Percentiles rank a stretch among this genome's conserved stretches.
Evolutionary conservation across 352 stramenopile genomes (phyloP).

Genomic region (Ochromonadaceae sp.): DNA sequence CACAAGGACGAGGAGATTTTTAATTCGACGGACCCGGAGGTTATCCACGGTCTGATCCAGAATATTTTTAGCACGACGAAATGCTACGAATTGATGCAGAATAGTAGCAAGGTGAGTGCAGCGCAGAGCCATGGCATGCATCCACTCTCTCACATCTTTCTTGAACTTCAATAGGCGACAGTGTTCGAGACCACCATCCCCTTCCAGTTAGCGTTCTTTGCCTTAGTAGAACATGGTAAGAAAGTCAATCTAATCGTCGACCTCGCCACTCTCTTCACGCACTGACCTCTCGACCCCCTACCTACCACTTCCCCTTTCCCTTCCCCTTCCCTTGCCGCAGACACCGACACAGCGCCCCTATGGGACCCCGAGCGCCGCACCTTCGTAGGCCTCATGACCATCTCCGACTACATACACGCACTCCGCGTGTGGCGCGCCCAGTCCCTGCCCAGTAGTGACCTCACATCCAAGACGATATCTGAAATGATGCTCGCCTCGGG

Average conservation of each 20-base stretch:
- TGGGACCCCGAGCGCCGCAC: constrained; percentile 81
- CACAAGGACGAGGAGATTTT: too few relatives aligned
- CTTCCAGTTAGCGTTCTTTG: constrained; percentile 96
- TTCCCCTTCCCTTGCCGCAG: constrained; percentile 31
- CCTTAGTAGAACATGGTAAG: constrained; percentile 92
- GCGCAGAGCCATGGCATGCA: background rate
- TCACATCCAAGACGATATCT: constrained; percentile 10
- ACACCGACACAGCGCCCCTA: constrained; percentile 90
- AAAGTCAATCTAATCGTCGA: background rate
- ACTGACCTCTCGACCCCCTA: background rate
- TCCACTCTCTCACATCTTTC: background rate
- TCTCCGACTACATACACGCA: constrained; percentile 95
- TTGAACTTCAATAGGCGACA: constrained; percentile 47
- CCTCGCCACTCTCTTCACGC: background rate
- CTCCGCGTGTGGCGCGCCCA: constrained; percentile 65
- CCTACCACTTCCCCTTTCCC: background rate
- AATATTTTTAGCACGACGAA: constrained; percentile 64
- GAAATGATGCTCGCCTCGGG: background rate
- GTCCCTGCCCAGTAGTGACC: background rate
- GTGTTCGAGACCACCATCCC: constrained; percentile 97
- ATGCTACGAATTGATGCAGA: constrained; percentile 89
- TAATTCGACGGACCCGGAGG: too few relatives aligned
- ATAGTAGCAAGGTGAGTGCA: constrained; percentile 60
- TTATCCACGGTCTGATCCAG: too few relatives aligned
- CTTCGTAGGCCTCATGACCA: constrained; percentile 92